Evolutionary conservation across 108 stramenopile species (phyloP), one percentile per base, ranked within the genome.

Genomic region (Discostella pseudostelligera): DNA sequence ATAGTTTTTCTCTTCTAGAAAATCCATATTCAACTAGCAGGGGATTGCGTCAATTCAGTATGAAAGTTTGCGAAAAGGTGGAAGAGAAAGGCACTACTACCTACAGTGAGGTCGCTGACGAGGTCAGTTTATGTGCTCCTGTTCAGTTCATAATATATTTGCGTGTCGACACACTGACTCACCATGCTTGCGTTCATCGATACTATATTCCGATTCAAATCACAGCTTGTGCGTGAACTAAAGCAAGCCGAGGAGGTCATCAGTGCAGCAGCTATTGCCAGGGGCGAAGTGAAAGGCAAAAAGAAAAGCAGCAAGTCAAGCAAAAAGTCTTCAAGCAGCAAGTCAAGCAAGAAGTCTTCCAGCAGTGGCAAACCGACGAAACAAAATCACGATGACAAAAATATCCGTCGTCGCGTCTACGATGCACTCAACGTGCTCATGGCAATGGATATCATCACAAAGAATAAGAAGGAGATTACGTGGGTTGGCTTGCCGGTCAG

Each of bases 41-140:
- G 61, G 96, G 96, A 22, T 74, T 97, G 21, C 86, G 97, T 29
- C 94, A 96, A 65, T 96, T 97, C 57, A 87, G 85, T 59, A 86
- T 90, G 78, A 94, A 93, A 69, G 93, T 97, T 3, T 97, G 94
- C 59, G 81, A 85, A 35, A 96, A 94, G 74, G 97, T 97, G 12
- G 87, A 97, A 78, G 90, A 94, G 55, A 95, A 91, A 67, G 95
- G 95, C 9, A 81, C 79, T 4, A 97, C 97, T 14, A 87, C 87
- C 17, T 96, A 97, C 85, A 97, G 93, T 72, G 94, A 96, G 66
- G 97, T 97, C 16, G 97, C 97, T 36, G 94, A 97, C 72, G 95
- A 97, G 77, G 83, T 97, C 24, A 84, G 83, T 56, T 10, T 26
- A 25, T 65, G 21, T 70, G 19, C 11, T 39, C 36, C 14, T 21